phyloP scores from a whole-genome alignment of 441 rosid species.

The Gossypium laxum region DNA sequence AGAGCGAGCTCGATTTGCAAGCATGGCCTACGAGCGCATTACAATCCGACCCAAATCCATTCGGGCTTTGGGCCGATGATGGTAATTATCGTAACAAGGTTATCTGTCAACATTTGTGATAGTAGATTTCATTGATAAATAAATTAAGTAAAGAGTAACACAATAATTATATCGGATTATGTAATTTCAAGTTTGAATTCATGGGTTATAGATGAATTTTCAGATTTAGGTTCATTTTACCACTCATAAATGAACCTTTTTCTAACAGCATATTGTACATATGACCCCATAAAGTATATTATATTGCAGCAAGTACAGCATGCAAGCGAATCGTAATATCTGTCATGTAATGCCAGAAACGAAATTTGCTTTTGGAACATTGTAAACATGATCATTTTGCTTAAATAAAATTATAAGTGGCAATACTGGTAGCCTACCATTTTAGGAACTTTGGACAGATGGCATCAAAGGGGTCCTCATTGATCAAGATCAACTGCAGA shows the following conservation, averaged over 20 bases:
- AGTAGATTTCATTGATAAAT: not conserved
- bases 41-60: no score
- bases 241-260: not conserved
- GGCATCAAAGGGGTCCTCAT: slow-evolving; percentile 16
- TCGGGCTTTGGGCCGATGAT: not conserved
- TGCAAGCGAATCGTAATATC: not conserved
- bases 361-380: slow-evolving; percentile 5
- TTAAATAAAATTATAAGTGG: slow-evolving; percentile 1
- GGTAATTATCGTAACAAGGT: not conserved
- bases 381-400: slow-evolving; percentile 9
- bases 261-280: not conserved
- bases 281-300: not conserved
- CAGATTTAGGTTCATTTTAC: not conserved
- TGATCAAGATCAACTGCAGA: slow-evolving; percentile 20
- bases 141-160: no score
- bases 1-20: no score
- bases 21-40: no score
- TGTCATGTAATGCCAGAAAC: slow-evolving; percentile 9
- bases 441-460: slow-evolving; percentile 10
- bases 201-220: not conserved
- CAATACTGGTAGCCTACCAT: slow-evolving; percentile 3
- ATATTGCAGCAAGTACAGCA: not conserved
- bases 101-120: not conserved
- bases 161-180: no score
- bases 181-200: no score